Base-by-base conservation (phyloP, 225 moss, liverwort and hornwort species). In the Pseudisothecium myosuroides region DNA sequence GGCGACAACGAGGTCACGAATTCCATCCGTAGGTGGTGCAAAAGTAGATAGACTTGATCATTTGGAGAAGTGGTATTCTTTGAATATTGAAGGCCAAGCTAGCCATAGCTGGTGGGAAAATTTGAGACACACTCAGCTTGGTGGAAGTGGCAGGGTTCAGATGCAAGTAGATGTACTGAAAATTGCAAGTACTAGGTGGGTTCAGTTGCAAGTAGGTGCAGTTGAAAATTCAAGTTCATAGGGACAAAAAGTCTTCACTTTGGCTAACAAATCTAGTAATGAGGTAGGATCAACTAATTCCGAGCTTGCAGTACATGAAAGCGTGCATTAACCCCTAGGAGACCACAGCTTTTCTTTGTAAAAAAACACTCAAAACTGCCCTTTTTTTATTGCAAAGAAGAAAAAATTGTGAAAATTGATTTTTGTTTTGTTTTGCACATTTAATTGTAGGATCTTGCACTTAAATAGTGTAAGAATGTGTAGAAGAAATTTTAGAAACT, bases 331-430 rank as follows among this genome's bases (percentile, higher is more conserved):
- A 62, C 20, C 66, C 11, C 1, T 4, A 11, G 2, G 16, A 1
- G 63, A 8, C 32, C 18, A 65, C 0, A 5, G 5, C 34, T 64
- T 64, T 64, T 32, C 9, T 9, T 5, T 2, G 0, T 9, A 0
- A 5, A 10, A 34, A 34, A 34, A 34, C 1, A 34, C 34, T 34
- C 34, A 34, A 65, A 17, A 18, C 0, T 34, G 5, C 10, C 34
- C 17, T 65, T 34, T 65, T 29, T 34, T 10, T 17, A 34, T 65
- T 65, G 65, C 34, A 65, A 34, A 65, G 10, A 65, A 1, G 63
- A 18, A 65, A 36, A 65, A 36, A 10, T 0, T 5, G 34, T 65
- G 5, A 66, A 7, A 66, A 19, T 36, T 18, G 31, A 7, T 7
- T 31, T 63, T 63, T 16, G 7, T 61, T 61, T 61, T 14, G 28